Evolutionary conservation across 805 yeast genomes (phyloP), one percentile per base, ranked within the genome.

Genomic region (Millerozyma acaciae): DNA sequence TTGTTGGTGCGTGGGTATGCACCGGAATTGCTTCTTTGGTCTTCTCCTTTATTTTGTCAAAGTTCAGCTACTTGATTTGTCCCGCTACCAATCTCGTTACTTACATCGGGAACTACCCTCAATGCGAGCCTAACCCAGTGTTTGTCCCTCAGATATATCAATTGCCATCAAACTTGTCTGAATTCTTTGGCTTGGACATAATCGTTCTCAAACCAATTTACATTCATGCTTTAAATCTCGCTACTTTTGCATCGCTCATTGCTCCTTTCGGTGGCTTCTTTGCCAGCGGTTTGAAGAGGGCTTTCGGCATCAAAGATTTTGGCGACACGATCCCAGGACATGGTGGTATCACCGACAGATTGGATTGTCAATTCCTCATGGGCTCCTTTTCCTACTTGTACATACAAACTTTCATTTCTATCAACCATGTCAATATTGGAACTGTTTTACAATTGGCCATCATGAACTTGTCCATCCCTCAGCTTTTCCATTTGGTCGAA

Each of bases 201-300:
- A 55, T 87, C 12, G 71, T 78, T 10, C 50, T 88, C 28, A 86
- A 84, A 51, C 97, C 98, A 30, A 80, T 93, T 32, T 88, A 90
- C 60, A 75, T 89, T 68, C 98, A 93, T 57, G 80, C 94, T 1
- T 73, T 87, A 37, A 73, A 81, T 26, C 65, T 90, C 39, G 94
- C 97, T 10, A 83, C 95, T 3, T 93, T 93, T 70, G 97, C 98
- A 2, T 90, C 97, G 0, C 72, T 93, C 44, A 82, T 93, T 57
- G 98, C 98, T 3, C 98, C 98, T 39, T 93, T 93, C 55, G 98
- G 98, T 34, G 98, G 98, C 2, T 93, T 93, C 59, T 93, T 93
- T 51, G 97, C 97, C 5, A 82, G 94, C 34, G 98, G 97, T n/a
- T 71, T 93, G 48, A 93, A 93, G 68, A 79, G 98, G 62, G 87